These are phyloP conservation scores for Xylaria cubensis DNA, from an alignment of 495 filamentous ascomycete genomes.

Conservation along the genomic window DNA sequence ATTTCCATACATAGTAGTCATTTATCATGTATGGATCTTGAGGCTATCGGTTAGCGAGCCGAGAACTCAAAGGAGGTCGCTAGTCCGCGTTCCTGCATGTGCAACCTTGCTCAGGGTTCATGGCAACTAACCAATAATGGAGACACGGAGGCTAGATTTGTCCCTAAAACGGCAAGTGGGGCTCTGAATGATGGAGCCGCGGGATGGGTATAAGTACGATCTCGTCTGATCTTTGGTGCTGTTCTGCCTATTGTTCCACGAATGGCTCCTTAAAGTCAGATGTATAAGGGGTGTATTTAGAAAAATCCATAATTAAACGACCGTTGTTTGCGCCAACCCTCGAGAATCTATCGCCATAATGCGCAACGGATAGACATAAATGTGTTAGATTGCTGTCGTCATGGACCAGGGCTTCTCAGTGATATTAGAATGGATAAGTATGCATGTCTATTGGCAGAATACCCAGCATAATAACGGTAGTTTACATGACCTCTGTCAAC, in stretches of 20 bases:
- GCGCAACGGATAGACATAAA: neutral
- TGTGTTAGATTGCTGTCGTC: neutral
- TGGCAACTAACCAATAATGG: constrained; percentile 24
- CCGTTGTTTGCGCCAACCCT: neutral
- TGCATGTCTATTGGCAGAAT: constrained; percentile 8
- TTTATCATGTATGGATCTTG: neutral
- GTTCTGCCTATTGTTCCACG: constrained; percentile 19
- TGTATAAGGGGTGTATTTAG: neutral
- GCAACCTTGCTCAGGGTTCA: constrained; percentile 6
- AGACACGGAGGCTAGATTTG: constrained; percentile 13
- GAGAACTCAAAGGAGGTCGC: constrained; percentile 24
- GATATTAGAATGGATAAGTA: constrained; percentile 1
- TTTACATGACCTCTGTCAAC: neutral
- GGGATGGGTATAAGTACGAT: constrained; percentile 11
- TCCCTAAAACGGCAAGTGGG: constrained; percentile 26
- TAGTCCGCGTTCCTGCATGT: constrained; percentile 24
- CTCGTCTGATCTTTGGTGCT: neutral
- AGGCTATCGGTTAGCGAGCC: neutral
- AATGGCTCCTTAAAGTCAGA: neutral
- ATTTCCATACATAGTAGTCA: neutral
- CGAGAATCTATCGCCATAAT: neutral
- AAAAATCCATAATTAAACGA: neutral
- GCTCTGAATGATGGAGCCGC: neutral
- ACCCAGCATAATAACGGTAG: neutral
- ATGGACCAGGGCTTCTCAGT: neutral